Base-by-base conservation (phyloP, 1,139 yeast species). In the Pichia sp. region DNA sequence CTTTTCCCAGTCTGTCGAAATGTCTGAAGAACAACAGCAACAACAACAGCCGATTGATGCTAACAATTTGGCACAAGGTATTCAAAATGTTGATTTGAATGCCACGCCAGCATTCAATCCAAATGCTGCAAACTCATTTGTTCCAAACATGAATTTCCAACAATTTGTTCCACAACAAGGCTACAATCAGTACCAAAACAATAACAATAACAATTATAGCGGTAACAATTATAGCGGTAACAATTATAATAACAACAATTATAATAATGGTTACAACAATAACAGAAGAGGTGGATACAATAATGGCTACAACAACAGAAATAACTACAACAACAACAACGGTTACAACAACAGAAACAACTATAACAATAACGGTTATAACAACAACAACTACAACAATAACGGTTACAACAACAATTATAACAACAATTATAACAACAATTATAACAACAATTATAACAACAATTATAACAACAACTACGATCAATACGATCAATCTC, bases 61-160 rank as follows among this genome's bases (percentile, higher is more conserved):
- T 51, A 79, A 79, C 55, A 70, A 78, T 49, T 66, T 80, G 68
- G 65, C 77, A 44, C 71, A 76, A 53, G 77, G 76, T 58, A 65
- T 81, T 57, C 75, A 73, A 52, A 72, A 77, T 54, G 52, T 56
- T 46, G 58, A 56, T 51, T 52, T 62, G 49, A 57, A 53, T 31
- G 42, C 36, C 32, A 59, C 60, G 49, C 57, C 56, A 38, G 62
- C 60, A 37, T 70, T 57, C 58, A 67, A 72, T 51, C 70, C 76
- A 27, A 61, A 56, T 55, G 66, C 56, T 44, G 70, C 68, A n/a
- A 67, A 64, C 47, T 46, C 72, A 28, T 75, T 75, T 59, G 71
- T 66, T 47, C 78, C 77, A 34, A 59, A 52, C 42, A 56, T 55
- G 44, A 58, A 55, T 35, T 57, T 64, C 52, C 53, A 53, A 54